Evolutionary conservation across 805 yeast species (phyloP), one percentile per base, ranked within the genome.

Genomic region (Lipomyces orientalis): DNA sequence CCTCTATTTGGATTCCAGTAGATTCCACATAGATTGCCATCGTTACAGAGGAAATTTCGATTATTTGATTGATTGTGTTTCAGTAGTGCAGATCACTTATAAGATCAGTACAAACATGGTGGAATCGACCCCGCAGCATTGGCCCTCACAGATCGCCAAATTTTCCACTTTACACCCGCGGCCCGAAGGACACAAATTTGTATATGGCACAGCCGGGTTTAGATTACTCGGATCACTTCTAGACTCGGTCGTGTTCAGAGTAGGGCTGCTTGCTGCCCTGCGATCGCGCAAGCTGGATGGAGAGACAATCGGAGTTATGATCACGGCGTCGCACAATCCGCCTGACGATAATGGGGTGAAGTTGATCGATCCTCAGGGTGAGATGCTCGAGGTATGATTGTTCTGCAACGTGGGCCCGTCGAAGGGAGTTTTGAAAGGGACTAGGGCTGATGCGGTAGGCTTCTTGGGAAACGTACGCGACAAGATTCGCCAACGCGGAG

Each of bases 141-240:
- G 62, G 35, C 60, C 62, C 33, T 34, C 59, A 9, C 60, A 64
- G 55, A 60, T 68, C 58, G 61, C 60, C 62, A 52, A 62, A 46
- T 61, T 60, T 61, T 64, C 71, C 12, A 16, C 71, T 5, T 39
- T 73, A 51, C 83, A 84, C 69, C 83, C 83, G 35, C 86, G 85
- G 64, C 87, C 88, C 0, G 76, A 77, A n/a, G 77, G 73, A 31
- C 71, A 79, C 46, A 73, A 67, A 46, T 89, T 86, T 75, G 79
- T 86, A 19, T 95, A 95, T 75, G 99, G 99, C n/a, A 95, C 99
- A 0, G 99, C 99, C 1, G 99, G 99, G 8, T 95, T 95, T 80
- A 86, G 99, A 67, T 88, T 88, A 80, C 81, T 86, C 59, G 93
- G 97, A 1, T 76, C 79, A 25, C 78, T 83, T 19, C 80, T 94